Evolutionary conservation across 2,329 filamentous ascomycete species (phyloP).

Genomic region (Paracamarosporium sp.): DNA sequence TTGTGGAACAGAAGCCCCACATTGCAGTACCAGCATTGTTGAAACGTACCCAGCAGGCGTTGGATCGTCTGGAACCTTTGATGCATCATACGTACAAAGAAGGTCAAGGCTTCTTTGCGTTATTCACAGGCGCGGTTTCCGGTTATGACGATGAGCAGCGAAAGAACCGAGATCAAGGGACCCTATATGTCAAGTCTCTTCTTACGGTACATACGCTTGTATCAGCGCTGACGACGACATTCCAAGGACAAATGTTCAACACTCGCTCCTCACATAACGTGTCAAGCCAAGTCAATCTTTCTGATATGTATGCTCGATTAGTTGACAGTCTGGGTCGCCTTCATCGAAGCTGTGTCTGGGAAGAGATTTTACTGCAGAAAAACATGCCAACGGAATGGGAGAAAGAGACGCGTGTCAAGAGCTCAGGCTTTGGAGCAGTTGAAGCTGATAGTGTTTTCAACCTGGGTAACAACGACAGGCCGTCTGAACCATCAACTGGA

Average conservation of each 20-base stretch:
- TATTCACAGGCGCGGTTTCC: constrained; percentile 57
- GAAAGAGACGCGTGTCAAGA: constrained; percentile 52
- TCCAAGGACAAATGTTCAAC: constrained; percentile 68
- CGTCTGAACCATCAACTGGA: constrained; percentile 23
- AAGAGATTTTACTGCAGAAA: constrained; percentile 78
- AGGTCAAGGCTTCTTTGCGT: constrained; percentile 70
- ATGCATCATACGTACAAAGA: constrained; percentile 57
- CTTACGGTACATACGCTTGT: constrained; percentile 78
- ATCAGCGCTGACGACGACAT: constrained; percentile 76
- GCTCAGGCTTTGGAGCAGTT: constrained; percentile 45
- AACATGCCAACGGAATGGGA: constrained; percentile 75
- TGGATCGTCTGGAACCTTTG: constrained; percentile 73
- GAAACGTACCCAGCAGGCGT: constrained; percentile 72
- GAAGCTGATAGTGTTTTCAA: constrained; percentile 50
- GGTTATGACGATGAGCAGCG: constrained; percentile 29
- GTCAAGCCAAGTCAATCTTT: constrained; percentile 80
- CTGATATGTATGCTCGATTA: constrained; percentile 80
- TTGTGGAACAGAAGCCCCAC: constrained; percentile 82
- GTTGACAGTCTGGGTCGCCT: constrained; percentile 78
- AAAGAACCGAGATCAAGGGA: constrained; percentile 65
- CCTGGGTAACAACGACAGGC: constrained; percentile 30
- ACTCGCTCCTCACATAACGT: constrained; percentile 68
- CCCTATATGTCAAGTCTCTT: constrained; percentile 77
- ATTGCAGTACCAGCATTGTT: constrained; percentile 83
- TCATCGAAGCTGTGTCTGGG: constrained; percentile 80